Percentiles rank a stretch among this genome's conserved stretches.
phyloP scores from a whole-genome alignment of 768 basidiomycete species.

The Pleurotus cornucopiae region DNA sequence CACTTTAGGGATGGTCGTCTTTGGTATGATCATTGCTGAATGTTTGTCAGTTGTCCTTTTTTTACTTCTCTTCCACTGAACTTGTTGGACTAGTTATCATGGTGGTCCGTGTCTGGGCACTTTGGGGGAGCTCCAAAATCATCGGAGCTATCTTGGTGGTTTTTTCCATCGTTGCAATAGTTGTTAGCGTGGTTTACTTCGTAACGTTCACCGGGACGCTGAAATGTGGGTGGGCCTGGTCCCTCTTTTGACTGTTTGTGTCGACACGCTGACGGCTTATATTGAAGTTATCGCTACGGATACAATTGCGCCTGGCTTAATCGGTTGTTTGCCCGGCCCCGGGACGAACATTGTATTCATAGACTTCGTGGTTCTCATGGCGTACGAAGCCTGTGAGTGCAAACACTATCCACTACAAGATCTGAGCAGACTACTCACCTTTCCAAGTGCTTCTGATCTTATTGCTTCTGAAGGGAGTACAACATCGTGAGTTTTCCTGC shows the following conservation, averaged over 20 bases:
- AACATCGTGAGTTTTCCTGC: background rate
- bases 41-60: background rate
- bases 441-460: background rate
- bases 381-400: slow-evolving; percentile 1
- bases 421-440: too few species aligned
- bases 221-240: background rate
- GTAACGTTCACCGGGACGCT: background rate
- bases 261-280: too few species aligned
- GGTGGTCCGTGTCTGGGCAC: slow-evolving; percentile 6
- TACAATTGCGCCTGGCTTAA: background rate
- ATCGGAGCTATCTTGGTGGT: background rate
- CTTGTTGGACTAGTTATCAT: background rate
- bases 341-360: slow-evolving; percentile 3
- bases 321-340: slow-evolving; percentile 2
- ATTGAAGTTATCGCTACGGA: slow-evolving; percentile 1
- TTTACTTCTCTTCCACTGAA: too few species aligned
- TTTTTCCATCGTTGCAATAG: background rate
- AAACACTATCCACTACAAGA: background rate
- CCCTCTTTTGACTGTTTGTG: background rate
- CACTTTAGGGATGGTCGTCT: background rate
- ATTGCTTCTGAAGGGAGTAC: background rate
- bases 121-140: background rate
- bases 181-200: background rate
- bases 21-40: slow-evolving; percentile 1
- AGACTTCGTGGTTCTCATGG: background rate